Evolutionary conservation across 768 basidiomycete genomes (phyloP).

Genomic region (Paxillus involutus): DNA sequence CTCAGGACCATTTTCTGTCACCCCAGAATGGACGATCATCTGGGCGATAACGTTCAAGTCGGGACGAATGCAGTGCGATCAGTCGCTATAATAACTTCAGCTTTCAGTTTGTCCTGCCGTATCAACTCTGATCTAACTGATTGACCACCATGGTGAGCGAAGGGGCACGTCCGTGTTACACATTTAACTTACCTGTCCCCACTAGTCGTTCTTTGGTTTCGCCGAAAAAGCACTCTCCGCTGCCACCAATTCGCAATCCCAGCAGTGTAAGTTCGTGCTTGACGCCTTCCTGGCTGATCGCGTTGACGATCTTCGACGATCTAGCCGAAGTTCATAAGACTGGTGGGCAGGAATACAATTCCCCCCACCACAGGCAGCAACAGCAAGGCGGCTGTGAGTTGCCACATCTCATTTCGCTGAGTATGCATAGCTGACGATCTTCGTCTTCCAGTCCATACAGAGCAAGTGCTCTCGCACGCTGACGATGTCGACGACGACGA

Average conservation of each 20-base stretch:
- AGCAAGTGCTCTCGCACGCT: constrained; percentile 60
- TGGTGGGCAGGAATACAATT: constrained; percentile 65
- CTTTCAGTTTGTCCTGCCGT: constrained; percentile 7
- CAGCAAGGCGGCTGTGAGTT: constrained; percentile 25
- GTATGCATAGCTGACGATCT: constrained; percentile 5
- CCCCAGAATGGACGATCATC: constrained; percentile 17
- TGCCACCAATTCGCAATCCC: constrained; percentile 32
- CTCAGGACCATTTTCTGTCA: constrained; percentile 14
- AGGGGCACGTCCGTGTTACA: background rate
- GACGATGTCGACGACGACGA: constrained; percentile 9
- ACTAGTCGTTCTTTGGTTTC: constrained; percentile 67
- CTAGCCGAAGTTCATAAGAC: constrained; percentile 51
- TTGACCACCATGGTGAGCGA: constrained; percentile 22
- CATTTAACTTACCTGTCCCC: background rate
- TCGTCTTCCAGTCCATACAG: constrained; percentile 53
- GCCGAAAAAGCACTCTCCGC: constrained; percentile 66
- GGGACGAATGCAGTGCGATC: constrained; percentile 16
- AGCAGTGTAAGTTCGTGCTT: constrained; percentile 6
- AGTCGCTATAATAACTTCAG: constrained; percentile 9
- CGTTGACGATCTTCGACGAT: constrained; percentile 9
- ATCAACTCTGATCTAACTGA: constrained; percentile 5
- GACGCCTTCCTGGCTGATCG: constrained; percentile 6
- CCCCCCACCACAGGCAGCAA: constrained; percentile 44
- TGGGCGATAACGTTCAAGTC: too few species aligned
- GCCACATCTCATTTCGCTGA: constrained; percentile 2